Conservation (phyloP, 352 stramenopile genomes). For the Globisporangium spinosum region DNA sequence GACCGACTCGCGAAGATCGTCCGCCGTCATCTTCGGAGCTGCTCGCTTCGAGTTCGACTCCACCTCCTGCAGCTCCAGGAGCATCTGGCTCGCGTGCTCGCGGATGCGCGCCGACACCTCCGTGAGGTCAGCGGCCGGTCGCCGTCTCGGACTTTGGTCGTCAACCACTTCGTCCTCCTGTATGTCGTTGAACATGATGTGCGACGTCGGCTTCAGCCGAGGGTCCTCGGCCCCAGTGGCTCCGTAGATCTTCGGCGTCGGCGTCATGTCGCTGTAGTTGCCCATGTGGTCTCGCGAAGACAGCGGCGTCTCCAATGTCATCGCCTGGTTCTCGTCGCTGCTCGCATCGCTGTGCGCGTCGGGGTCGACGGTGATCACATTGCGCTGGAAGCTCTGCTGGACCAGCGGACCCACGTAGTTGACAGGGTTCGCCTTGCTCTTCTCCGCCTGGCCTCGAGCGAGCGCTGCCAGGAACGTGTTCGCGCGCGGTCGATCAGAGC, state of each 20-base stretch:
- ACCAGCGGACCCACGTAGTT: slow-evolving; percentile 47
- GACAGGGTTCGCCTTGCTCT: slow-evolving; percentile 33
- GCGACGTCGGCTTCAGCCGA: slow-evolving; percentile 19
- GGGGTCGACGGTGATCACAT: slow-evolving; percentile 23
- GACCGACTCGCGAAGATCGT: slow-evolving; percentile 45
- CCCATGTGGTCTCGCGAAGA: slow-evolving; percentile 25
- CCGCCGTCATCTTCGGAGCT: slow-evolving; percentile 34
- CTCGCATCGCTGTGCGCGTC: slow-evolving; percentile 22
- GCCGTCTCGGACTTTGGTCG: slow-evolving; percentile 8
- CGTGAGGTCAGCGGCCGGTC: slow-evolving; percentile 34
- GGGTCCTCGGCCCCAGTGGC: slow-evolving; percentile 2
- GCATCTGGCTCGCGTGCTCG: slow-evolving; percentile 34
- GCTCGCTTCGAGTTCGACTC: slow-evolving; percentile 24
- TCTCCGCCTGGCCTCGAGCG: slow-evolving; percentile 22
- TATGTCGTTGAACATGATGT: slow-evolving; percentile 57
- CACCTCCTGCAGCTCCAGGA: slow-evolving; percentile 30
- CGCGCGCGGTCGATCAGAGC: slow-evolving; percentile 23
- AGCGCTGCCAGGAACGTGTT: slow-evolving; percentile 57
- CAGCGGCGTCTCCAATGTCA: slow-evolving; percentile 21
- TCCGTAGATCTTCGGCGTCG: slow-evolving; percentile 29
- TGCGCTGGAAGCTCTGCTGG: slow-evolving; percentile 42
- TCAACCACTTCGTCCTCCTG: slow-evolving; percentile 45
- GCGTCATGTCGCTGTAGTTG: slow-evolving; percentile 24
- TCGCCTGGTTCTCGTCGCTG: slow-evolving; percentile 18
- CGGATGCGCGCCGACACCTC: slow-evolving; percentile 52